Base-by-base conservation (phyloP, 805 yeast genomes). In the Saccharomycopsis babjevae region DNA sequence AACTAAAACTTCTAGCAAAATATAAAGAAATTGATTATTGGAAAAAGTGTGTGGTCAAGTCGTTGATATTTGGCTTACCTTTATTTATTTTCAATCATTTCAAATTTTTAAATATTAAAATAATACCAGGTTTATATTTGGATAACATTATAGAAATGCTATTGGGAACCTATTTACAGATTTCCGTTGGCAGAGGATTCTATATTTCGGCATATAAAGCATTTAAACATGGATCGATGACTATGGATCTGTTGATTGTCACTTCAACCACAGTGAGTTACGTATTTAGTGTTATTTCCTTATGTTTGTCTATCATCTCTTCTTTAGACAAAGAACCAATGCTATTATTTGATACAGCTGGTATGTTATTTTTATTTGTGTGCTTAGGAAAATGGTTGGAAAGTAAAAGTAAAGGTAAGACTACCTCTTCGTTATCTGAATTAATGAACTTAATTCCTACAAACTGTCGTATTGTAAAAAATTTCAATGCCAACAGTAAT, bases 211-310 rank as follows among this genome's bases (percentile, higher is more conserved):
- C 94, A 7, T 78, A 73, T 69, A 80, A 79, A 40, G 85, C 96
- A 6, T 62, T 91, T 25, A 76, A 76, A 59, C 91, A 88, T 68
- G 79, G 84, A 5, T 84, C 89, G 28, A 86, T 86, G 10, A 90
- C 93, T 7, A 96, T 94, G 99, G 99, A 94, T 72, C 88, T 93
- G 1, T 77, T 94, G 62, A 91, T 94, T 42, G 84, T 88, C 58
- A 77, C 88, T 22, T 89, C 97, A 3, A 91, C 97, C 0, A 73
- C 85, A 57, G 83, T 88, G 25, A 89, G 97, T 4, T 94, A 83
- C 69, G 56, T 76, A 5, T 93, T 89, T 68, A 91, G 97, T 0
- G 70, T 87, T 1, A 70, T 83, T 30, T 80, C 94, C 0, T 82
- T 90, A 64, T 36, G 80, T 0, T 71, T 77, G 40, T 77, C 83